Percentiles rank a stretch among this genome's conserved stretches.
phyloP scores from a whole-genome alignment of 2,329 filamentous ascomycete genomes.

The Diaporthe velutina region DNA sequence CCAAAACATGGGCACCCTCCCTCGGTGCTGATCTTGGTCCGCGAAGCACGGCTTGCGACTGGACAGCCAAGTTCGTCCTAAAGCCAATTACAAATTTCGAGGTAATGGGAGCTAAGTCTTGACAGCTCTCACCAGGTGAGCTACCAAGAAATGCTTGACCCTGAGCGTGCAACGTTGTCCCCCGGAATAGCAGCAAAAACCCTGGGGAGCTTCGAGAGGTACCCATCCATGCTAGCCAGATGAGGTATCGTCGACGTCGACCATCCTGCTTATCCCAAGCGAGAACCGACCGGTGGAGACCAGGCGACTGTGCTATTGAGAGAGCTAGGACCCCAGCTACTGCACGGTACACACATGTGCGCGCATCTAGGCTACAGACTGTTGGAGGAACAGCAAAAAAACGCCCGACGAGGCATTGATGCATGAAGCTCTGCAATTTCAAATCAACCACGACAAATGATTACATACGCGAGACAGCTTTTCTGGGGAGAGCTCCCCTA shows the following conservation, averaged over 20 bases:
- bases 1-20: neutral
- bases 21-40: slow-evolving; percentile 16
- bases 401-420: slow-evolving; percentile 34
- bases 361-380: neutral
- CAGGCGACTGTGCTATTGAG: neutral
- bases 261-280: slow-evolving; percentile 16
- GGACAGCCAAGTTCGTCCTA: slow-evolving; percentile 20
- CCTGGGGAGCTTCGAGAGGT: neutral
- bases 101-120: slow-evolving; percentile 30
- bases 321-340: slow-evolving; percentile 16
- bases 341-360: slow-evolving; percentile 21
- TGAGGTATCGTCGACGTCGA: slow-evolving; percentile 19
- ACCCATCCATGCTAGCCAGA: slow-evolving; percentile 19
- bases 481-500: neutral
- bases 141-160: slow-evolving; percentile 29
- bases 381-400: slow-evolving; percentile 6
- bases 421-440: slow-evolving; percentile 39
- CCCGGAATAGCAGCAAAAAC: slow-evolving; percentile 19
- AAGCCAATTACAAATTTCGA: slow-evolving; percentile 30
- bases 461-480: slow-evolving; percentile 16
- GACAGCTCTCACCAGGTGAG: slow-evolving; percentile 22
- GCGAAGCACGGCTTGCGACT: slow-evolving; percentile 29
- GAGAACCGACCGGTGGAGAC: slow-evolving; percentile 16
- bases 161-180: slow-evolving; percentile 29
- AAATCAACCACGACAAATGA: slow-evolving; percentile 12